phyloP scores from a whole-genome alignment of 805 yeast species.

The Lipomyces kockii region DNA sequence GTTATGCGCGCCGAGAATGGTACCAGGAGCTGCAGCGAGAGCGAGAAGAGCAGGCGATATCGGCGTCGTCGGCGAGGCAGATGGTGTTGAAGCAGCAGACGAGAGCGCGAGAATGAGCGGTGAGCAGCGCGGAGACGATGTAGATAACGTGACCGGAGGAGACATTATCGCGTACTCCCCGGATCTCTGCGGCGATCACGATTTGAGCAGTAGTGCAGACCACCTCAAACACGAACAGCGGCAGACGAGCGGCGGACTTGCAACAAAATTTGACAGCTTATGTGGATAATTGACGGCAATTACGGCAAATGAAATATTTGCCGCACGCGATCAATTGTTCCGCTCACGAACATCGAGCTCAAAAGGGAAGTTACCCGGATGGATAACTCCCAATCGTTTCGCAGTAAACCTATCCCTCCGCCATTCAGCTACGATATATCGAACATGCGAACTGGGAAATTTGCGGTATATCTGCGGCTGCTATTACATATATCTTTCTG shows the following conservation, averaged over 20 bases:
- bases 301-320: too few relatives aligned
- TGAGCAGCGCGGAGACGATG: conserved; percentile 26
- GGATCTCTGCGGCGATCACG: not conserved
- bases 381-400: too few relatives aligned
- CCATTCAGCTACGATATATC: too few relatives aligned
- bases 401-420: too few relatives aligned
- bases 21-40: conserved; percentile 6
- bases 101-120: conserved; percentile 14
- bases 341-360: too few relatives aligned
- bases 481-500: too few relatives aligned
- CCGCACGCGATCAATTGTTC: too few relatives aligned
- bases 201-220: not conserved
- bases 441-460: too few relatives aligned
- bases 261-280: too few relatives aligned
- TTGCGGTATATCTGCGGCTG: too few relatives aligned
- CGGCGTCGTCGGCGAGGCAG: not conserved
- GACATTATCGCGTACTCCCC: not conserved
- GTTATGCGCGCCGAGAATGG: not conserved
- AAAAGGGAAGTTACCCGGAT: too few relatives aligned
- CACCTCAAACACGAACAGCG: not conserved
- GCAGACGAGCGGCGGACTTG: not conserved
- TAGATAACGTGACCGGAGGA: conserved; percentile 11
- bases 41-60: conserved; percentile 10
- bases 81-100: conserved; percentile 10
- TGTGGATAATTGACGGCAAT: too few relatives aligned